These are phyloP conservation scores for Podaxis sp. DNA, from an alignment of 768 basidiomycete genomes.

Conservation along the genomic window DNA sequence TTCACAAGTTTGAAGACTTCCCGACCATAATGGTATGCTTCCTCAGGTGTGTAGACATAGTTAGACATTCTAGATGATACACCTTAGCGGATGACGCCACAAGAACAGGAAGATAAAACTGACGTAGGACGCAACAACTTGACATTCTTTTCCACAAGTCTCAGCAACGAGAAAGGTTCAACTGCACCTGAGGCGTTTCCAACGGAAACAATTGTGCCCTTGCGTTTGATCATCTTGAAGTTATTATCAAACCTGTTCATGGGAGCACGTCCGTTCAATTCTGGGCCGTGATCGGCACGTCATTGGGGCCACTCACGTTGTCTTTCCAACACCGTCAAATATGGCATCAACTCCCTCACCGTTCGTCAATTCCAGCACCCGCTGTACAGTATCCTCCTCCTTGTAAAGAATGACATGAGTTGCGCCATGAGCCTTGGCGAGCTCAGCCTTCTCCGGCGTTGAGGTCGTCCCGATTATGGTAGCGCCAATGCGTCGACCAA, in stretches of 20 bases:
- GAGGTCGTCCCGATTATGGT: conserved; percentile 94
- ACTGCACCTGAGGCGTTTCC: conserved; percentile 92
- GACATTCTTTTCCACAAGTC: conserved; percentile 79
- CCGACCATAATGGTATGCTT: conserved; percentile 61
- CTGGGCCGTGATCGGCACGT: not conserved
- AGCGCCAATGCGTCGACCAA: conserved; percentile 72
- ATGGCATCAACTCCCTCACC: conserved; percentile 83
- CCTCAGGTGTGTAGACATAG: conserved; percentile 73
- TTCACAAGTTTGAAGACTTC: conserved; percentile 63
- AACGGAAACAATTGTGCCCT: conserved; percentile 86
- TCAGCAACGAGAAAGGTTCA: conserved; percentile 70
- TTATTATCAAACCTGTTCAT: conserved; percentile 65
- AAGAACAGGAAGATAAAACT: conserved; percentile 21
- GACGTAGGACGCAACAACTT: conserved; percentile 77
- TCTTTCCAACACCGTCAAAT: conserved; percentile 96
- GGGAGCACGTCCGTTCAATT: not conserved
- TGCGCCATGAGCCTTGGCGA: conserved; percentile 79
- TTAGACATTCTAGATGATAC: conserved; percentile 54
- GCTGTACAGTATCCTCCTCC: conserved; percentile 68
- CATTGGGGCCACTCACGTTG: conserved; percentile 59
- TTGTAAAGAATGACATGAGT: conserved; percentile 86
- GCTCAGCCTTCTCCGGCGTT: conserved; percentile 73
- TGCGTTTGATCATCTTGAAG: conserved; percentile 78
- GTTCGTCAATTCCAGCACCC: conserved; percentile 72
- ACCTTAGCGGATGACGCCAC: not conserved